Percentiles rank a stretch among this genome's conserved stretches.
Conservation (phyloP, 345 rosid species). For the Bretschneidera sinensis region DNA sequence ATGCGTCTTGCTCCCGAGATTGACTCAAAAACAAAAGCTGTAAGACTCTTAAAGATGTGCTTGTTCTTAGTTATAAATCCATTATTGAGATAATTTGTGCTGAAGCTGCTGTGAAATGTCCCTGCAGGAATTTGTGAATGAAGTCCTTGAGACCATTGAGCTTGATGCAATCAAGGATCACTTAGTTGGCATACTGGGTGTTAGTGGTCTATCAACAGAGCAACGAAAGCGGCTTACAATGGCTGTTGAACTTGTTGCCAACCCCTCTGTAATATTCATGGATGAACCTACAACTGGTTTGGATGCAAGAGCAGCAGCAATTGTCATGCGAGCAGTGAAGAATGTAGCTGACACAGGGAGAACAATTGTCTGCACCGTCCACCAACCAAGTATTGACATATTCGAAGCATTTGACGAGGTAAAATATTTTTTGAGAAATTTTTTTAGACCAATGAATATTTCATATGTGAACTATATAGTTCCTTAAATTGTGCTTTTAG, state of each 20-base stretch:
- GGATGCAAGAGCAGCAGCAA: conserved; percentile 89
- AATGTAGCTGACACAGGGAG: conserved; percentile 72
- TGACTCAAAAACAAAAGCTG: conserved; percentile 49
- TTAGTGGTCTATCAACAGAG: conserved; percentile 68
- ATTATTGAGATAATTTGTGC: not conserved
- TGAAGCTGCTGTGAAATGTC: not conserved
- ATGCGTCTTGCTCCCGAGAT: conserved; percentile 61
- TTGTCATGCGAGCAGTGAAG: conserved; percentile 80
- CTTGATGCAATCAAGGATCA: conserved; percentile 61
- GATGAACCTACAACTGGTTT: conserved; percentile 86
- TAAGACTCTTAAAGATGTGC: conserved; percentile 11
- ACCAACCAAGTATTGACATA: conserved; percentile 82
- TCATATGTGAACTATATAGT: no score
- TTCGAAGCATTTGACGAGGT: conserved; percentile 91
- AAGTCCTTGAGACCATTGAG: conserved; percentile 73
- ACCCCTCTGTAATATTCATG: conserved; percentile 80
- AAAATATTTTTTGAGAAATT: not conserved
- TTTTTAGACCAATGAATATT: no score
- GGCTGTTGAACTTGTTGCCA: conserved; percentile 81
- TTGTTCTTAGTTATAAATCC: not conserved
- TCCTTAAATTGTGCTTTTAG: no score
- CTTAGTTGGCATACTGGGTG: conserved; percentile 60
- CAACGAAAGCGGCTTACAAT: conserved; percentile 73
- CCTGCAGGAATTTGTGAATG: conserved; percentile 57
- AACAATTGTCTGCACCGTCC: conserved; percentile 80